Evolutionary conservation across 2,329 filamentous ascomycete genomes (phyloP), one percentile per base, ranked within the genome.

Genomic region (Sarocladium kiliense): DNA sequence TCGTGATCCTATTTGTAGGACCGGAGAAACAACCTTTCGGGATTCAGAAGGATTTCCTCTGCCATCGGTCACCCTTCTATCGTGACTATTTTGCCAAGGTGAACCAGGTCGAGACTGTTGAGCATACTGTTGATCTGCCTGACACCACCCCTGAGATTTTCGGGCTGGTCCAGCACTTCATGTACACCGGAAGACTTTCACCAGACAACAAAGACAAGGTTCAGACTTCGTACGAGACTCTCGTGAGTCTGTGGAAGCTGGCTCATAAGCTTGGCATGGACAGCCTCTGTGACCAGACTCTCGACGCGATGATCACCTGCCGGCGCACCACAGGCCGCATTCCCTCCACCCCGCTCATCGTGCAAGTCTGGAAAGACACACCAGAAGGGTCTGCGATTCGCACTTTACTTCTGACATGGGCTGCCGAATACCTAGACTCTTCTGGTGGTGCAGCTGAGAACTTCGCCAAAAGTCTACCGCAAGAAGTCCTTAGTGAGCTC

Each of bases 331-430:
- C 81, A 0, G 71, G 75, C 53, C 70, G 72, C 18, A 85, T 86
- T 42, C 83, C 83, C 1, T 76, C 80, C 3, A 80, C 81, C 0
- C 77, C 79, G 2, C 71, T 85, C 1, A 75, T 86, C 5, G 77
- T 85, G 1, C 76, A 81, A 61, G 82, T 83, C 6, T 86, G 82
- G 82, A 76, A 79, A 50, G 80, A 85, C 53, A 84, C 81, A 0
- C 80, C 81, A 0, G 79, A 82, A 59, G 81, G 81, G 9, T 85
- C 81, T 2, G 76, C 79, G 1, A 79, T 86, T 50, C 75, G 82
- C 37, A 74, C 75, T 57, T 76, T 86, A 36, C 74, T 86, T 14
- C 69, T 85, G 2, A 77, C 74, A 11, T 86, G 83, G 83, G 79
- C 81, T 1, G 82, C 81, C 25, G 82, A 86, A 65, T 85, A 85